These are phyloP conservation scores for Populus ilicifolia DNA, from an alignment of 345 rosid genomes.

Conservation along the genomic window DNA sequence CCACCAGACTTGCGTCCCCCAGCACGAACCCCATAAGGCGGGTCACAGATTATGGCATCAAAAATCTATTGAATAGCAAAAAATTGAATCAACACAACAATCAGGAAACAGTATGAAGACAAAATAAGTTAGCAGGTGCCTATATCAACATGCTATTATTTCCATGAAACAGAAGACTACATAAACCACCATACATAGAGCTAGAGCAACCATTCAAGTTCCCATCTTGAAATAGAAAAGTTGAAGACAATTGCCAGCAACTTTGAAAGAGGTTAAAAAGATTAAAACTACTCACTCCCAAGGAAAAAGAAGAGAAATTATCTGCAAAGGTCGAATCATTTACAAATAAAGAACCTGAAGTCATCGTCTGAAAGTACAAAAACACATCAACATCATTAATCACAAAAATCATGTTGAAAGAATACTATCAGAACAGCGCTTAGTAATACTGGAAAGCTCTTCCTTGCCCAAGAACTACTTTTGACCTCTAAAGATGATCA, in stretches of 20 bases:
- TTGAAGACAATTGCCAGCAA: not conserved
- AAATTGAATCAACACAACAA: not conserved
- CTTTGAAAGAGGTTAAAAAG: not conserved
- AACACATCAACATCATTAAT: not conserved
- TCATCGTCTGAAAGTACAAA: not conserved
- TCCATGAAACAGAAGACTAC: not conserved
- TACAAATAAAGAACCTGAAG: not conserved
- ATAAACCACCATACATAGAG: not conserved
- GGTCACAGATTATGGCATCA: slow-evolving; percentile 89
- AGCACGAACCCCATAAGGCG: slow-evolving; percentile 95
- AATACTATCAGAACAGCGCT: not conserved
- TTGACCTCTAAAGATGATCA: not conserved
- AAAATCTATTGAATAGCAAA: slow-evolving; percentile 47
- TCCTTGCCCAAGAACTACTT: not conserved
- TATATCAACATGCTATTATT: not conserved
- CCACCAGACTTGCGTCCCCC: slow-evolving; percentile 98
- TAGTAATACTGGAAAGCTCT: not conserved
- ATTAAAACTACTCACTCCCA: not conserved
- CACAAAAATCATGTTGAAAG: not conserved
- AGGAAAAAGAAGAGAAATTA: not conserved
- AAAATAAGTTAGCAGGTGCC: not conserved
- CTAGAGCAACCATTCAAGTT: not conserved
- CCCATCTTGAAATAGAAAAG: not conserved
- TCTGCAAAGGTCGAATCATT: not conserved
- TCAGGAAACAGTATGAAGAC: not conserved